Base-by-base conservation (phyloP, 306 rosid genomes). In the Citrullus colocynthis region DNA sequence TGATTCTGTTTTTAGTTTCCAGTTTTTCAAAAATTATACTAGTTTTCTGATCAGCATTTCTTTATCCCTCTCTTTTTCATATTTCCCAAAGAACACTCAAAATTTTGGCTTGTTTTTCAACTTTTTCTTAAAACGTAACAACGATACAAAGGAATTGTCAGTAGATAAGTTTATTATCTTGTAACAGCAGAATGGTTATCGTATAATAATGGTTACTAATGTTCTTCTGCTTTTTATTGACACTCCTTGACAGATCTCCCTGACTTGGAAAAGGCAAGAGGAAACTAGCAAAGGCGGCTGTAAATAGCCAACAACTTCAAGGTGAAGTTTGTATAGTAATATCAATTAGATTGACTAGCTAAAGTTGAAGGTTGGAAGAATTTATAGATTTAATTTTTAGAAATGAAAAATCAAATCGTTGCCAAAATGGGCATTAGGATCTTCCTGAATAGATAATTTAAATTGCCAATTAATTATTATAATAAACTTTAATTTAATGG, bases 201-300 rank as follows among this genome's bases (percentile, higher is more conserved):
- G 28, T 24, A 1, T 24, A 24, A 24, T 13, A 4, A 51, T 32
- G 44, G 3, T 12, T 1, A 15, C 9, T 49, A 48, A 49, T 28
- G 14, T 49, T 49, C 28, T 24, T 24, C 24, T 2, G 30, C 55
- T 75, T 36, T 41, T 41, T 37, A 34, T 52, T 21, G 39, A 32
- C 28, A 24, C 42, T 2, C 15, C 14, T 14, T 55, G 78, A 82
- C 93, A 93, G 97, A 91, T 91, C 97, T 93, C 62, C 98, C 98
- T 12, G 98, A 93, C 87, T 84, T 93, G 88, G 96, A 91, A 80
- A 93, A 91, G 88, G 98, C 91, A 37, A 86, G 96, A 75, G 93
- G 83, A 59, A 83, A 78, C 74, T 87, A 88, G 87, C 73, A 75
- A 62, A 62, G 17, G n/a, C 2, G 45, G 59, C 76, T 24, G 39